A percentile compares a stretch with the other conserved stretches of the same genome.
Conservation (phyloP, 345 rosid genomes). For the Populus simonii region DNA sequence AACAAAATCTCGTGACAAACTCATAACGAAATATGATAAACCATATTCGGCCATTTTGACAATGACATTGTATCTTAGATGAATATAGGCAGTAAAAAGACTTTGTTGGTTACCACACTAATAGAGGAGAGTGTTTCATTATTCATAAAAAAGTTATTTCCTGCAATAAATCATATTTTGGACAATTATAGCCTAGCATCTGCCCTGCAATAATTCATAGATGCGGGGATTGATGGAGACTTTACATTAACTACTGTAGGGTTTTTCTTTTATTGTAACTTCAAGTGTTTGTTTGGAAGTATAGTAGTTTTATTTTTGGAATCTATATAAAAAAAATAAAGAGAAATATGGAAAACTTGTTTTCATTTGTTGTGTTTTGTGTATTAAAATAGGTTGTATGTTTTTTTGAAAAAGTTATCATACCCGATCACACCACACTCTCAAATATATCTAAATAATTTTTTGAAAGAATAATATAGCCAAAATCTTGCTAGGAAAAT, state of each 20-base stretch:
- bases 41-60: constrained; percentile 17
- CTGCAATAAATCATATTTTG: constrained; percentile 4
- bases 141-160: constrained; percentile 15
- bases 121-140: constrained; percentile 16
- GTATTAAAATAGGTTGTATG: too few species aligned
- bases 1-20: constrained; percentile 28
- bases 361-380: too few species aligned
- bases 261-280: too few species aligned
- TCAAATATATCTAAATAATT: too few species aligned
- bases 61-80: constrained; percentile 26
- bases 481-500: too few species aligned
- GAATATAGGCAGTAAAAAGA: constrained; percentile 17
- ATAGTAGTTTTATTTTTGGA: too few species aligned
- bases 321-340: too few species aligned
- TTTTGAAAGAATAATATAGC: too few species aligned
- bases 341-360: too few species aligned
- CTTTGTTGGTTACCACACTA: constrained; percentile 17
- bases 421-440: too few species aligned
- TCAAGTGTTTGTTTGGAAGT: too few species aligned
- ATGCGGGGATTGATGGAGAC: constrained; percentile 17
- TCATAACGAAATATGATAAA: background rate
- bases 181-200: constrained; percentile 13
- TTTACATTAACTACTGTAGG: constrained; percentile 10
- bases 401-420: too few species aligned
- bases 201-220: background rate